Base-by-base conservation (phyloP, 23 red algal genomes). In the Chondrus crispus region DNA sequence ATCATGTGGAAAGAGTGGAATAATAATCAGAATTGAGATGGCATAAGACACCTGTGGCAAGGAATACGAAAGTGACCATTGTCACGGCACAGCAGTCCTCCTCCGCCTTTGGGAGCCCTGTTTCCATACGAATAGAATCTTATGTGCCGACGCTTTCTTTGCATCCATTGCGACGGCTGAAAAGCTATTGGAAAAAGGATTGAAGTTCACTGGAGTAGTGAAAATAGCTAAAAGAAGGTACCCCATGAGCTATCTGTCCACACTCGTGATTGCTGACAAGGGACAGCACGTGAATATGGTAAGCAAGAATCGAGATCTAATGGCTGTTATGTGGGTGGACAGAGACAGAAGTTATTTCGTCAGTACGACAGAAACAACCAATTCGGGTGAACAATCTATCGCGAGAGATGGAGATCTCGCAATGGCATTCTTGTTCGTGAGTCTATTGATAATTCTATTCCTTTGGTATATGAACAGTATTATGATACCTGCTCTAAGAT, bases 271-370 rank as follows among this genome's bases (percentile, higher is more conserved):
- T 14, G 16, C 24, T 35, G 14, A 26, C 16, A 74, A 41, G 35
- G 68, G 68, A 33, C 14, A 20, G 24, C 68, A 74, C 18, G 24
- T 33, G 14, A 33, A 18, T 18, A 74, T 74, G 68, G 29, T 74
- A 33, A 14, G 16, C 16, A 26, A 33, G 24, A 22, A 46, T 22
- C 75, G 20, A 18, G 75, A 81, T 11, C 29, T 81, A 22, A 49
- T 81, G 40, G 75, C 37, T 49, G 20, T 81, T 11, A 55, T 89
- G 19, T 78, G 85, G 71, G 41, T 89, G 40, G 85, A 89, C 68
- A 43, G 85, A 52, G 62, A 89, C 30, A 6, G 43, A 45, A 6
- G 43, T 3, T 89, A 72, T 72, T 89, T 89, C 58, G 41, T 77
- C 19, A 55, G 62, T 46, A 75, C 68, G 3, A 32, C 41, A 28